Conservation (phyloP, 495 filamentous ascomycete genomes). For the Acidiella bohemica region DNA sequence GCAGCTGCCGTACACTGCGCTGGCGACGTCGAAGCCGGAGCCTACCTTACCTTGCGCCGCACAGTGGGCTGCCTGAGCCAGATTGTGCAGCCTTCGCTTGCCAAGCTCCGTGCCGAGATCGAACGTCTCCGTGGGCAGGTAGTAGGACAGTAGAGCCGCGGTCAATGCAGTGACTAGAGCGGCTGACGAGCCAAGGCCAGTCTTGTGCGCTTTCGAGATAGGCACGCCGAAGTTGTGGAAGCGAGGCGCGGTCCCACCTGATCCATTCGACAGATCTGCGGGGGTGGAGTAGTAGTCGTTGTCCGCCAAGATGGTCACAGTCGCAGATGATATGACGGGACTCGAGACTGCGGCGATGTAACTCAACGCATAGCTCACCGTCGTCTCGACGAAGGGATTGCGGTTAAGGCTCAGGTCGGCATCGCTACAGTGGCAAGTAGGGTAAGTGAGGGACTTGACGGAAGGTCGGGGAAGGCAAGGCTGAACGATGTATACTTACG, state of each 20-base stretch:
- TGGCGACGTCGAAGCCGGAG: constrained; percentile 91
- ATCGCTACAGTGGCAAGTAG: constrained; percentile 24
- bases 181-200: constrained; percentile 88
- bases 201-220: constrained; percentile 76
- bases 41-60: constrained; percentile 94
- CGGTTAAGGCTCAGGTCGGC: constrained; percentile 28
- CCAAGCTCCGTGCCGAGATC: constrained; percentile 24
- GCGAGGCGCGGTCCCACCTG: constrained; percentile 23
- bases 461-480: background rate
- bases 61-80: constrained; percentile 86
- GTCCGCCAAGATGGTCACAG: constrained; percentile 82
- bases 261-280: constrained; percentile 24
- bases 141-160: constrained; percentile 64
- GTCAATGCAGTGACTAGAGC: constrained; percentile 88
- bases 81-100: constrained; percentile 58
- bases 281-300: constrained; percentile 91
- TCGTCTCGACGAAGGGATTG: constrained; percentile 85
- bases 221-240: constrained; percentile 71
- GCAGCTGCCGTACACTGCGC: constrained; percentile 81
- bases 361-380: constrained; percentile 73
- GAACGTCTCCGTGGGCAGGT: constrained; percentile 51
- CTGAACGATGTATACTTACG: constrained; percentile 41
- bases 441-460: constrained; percentile 10
- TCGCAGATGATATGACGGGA: constrained; percentile 49
- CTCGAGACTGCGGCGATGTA: constrained; percentile 50